Base-by-base conservation (phyloP, 352 stramenopile species). In the Plasmopara viticola region DNA sequence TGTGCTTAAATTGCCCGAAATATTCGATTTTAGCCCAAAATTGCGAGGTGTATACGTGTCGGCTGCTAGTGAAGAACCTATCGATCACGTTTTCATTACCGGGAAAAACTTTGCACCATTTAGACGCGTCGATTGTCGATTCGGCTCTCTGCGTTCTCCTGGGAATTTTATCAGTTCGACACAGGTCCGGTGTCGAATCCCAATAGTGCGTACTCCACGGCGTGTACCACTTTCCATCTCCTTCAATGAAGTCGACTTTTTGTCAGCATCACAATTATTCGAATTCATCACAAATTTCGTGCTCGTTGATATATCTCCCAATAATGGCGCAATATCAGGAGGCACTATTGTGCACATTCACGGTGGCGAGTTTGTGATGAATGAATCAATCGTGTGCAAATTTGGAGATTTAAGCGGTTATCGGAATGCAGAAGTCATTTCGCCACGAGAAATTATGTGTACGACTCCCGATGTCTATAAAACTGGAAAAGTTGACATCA, bases 171-270 rank as follows among this genome's bases (percentile, higher is more conserved):
- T 72, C 15, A 74, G 38, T 31, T 46, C 49, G 0, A 70, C 71
- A 10, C 53, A 53, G 25, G 10, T 86, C 4, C 69, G 56, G 9
- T 88, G 78, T 28, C 50, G 59, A 2, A 68, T 89, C 8, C 78
- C 78, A 12, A 25, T 40, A 0, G 65, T 64, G 0, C 30, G 41
- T 13, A 48, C 64, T 1, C 44, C 62, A 7, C 62, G 52, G n/a
- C 43, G 39, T 5, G 63, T 72, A 9, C 15, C 53, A 1, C 15
- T 87, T 38, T 48, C 61, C 0, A 46, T 95, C 10, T 87, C 76
- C 0, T 87, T 93, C 40, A 90, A 95, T 54, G 57, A 59, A 2
- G 59, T 74, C 1, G 77, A 91, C 38, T 89, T 81, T 44, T 42
- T 78, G 1, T 38, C 62, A 7, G 58, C 62, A 42, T 35, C 35